A percentile compares a stretch with the other conserved stretches of the same genome.
These are phyloP conservation scores for Phytophthora quininea DNA, from an alignment of 352 stramenopile genomes.

Conservation along the genomic window DNA sequence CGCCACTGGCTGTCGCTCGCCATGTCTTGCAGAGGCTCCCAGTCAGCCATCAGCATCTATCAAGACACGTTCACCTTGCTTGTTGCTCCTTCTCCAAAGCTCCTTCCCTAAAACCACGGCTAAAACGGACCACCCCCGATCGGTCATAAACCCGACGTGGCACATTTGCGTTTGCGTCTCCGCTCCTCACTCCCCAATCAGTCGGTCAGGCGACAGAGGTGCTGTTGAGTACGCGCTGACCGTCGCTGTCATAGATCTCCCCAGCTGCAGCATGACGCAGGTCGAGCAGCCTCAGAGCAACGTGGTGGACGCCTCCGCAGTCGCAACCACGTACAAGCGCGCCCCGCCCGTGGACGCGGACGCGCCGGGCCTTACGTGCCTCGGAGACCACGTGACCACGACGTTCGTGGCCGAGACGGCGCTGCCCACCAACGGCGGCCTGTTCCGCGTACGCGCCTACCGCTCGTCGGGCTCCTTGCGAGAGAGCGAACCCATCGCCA, in stretches of 20 bases:
- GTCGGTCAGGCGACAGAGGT: constrained; percentile 20
- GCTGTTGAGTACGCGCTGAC: too few species aligned
- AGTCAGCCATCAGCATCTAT: neutral
- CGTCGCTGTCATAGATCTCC: neutral
- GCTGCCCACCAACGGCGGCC: constrained; percentile 78
- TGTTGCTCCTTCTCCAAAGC: too few species aligned
- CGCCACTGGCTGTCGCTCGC: too few species aligned
- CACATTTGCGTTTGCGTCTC: constrained; percentile 2
- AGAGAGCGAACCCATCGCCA: constrained; percentile 86
- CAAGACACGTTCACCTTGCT: too few species aligned
- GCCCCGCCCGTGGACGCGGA: constrained; percentile 35
- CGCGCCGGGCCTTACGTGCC: constrained; percentile 75
- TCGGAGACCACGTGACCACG: constrained; percentile 73
- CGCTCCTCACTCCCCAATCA: constrained; percentile 37
- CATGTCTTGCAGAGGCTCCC: too few species aligned
- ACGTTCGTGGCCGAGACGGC: constrained; percentile 87
- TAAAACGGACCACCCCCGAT: neutral
- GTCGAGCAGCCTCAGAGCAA: constrained; percentile 13
- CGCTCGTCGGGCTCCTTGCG: constrained; percentile 75
- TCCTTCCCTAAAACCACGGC: neutral
- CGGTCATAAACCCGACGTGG: neutral
- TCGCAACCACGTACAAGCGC: constrained; percentile 25
- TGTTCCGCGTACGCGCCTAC: constrained; percentile 90
- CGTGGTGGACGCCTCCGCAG: constrained; percentile 5
- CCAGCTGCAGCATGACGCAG: constrained; percentile 26